Evolutionary conservation across 179 eudicot species (phyloP), one percentile per base, ranked within the genome.

Genomic region (Kewa caespitosa): DNA sequence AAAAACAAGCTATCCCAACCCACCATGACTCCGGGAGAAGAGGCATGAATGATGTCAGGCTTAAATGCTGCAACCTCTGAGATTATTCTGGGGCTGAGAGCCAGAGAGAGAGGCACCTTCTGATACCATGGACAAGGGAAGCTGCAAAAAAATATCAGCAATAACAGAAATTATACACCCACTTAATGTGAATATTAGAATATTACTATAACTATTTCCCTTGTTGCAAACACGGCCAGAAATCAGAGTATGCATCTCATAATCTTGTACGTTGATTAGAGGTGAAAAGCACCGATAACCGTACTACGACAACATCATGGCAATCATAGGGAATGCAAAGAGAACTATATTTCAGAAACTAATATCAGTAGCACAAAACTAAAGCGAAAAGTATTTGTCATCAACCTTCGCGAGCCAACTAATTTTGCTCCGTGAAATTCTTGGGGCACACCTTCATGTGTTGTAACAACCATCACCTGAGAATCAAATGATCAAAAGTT

Each of bases 381-480:
- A n/a, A 46, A 48, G 20, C 34, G 27, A 46, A 57, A 37, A 38
- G 30, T 25, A 57, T 33, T 30, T 9, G 28, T 69, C 36, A 62
- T 81, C 77, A 71, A 94, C 98, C 97, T 95, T 72, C 85, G 84
- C 68, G 99, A 95, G 80, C 99, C 99, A 74, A 95, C 82, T 75
- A 90, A 74, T 78, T 91, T 89, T 74, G 99, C 99, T 78, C 99
- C 99, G 72, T 92, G 84, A 82, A 95, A 95, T 74, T 95, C 99
- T 59, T 87, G 61, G 27, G 99, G 99, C 57, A 93, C 97, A 76
- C 99, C 99, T 89, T 95, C 97, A 77, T 93, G 97, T 22, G 97
- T 95, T 54, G 99, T 95, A 73, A 95, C 90, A 76, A 95, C 99
- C 92, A 95, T 85, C 54, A 95, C 99, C 99, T 93, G 78, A n/a